A percentile compares a stretch with the other conserved stretches of the same genome.
Conservation (phyloP, 106 monocot species). For the Dendrobium officinale region DNA sequence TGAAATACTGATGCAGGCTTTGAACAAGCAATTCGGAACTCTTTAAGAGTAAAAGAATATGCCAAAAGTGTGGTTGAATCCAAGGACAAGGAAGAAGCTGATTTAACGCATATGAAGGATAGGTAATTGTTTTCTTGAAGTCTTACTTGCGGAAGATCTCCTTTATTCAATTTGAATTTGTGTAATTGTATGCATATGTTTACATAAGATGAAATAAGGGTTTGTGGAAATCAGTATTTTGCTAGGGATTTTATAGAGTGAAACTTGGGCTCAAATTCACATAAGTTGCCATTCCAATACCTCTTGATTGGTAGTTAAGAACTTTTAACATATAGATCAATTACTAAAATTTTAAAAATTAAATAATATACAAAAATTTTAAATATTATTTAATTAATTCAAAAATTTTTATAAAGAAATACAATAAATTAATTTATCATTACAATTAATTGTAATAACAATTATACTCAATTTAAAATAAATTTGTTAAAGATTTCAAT, state of each 20-base stretch:
- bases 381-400: too few relatives aligned
- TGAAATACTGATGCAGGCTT: conserved; percentile 60
- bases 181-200: neutral
- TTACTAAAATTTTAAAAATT: too few relatives aligned
- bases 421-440: too few relatives aligned
- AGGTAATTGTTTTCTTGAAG: conserved; percentile 35
- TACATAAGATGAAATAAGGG: conserved; percentile 18
- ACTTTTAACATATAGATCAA: too few relatives aligned
- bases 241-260: conserved; percentile 39
- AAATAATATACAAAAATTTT: too few relatives aligned
- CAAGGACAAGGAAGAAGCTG: conserved; percentile 86
- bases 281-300: too few relatives aligned
- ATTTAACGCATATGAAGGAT: conserved; percentile 91
- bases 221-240: conserved; percentile 22
- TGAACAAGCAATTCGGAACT: conserved; percentile 73
- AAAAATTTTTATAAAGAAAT: too few relatives aligned
- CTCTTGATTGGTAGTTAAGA: too few relatives aligned
- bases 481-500: too few relatives aligned
- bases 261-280: too few relatives aligned
- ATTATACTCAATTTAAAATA: too few relatives aligned
- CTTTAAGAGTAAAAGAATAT: conserved; percentile 41
- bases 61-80: conserved; percentile 80
- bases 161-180: neutral
- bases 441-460: too few relatives aligned
- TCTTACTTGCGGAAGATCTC: neutral